Evolutionary conservation across 306 rosid species (phyloP).

Genomic region (Glycine tomentella): DNA sequence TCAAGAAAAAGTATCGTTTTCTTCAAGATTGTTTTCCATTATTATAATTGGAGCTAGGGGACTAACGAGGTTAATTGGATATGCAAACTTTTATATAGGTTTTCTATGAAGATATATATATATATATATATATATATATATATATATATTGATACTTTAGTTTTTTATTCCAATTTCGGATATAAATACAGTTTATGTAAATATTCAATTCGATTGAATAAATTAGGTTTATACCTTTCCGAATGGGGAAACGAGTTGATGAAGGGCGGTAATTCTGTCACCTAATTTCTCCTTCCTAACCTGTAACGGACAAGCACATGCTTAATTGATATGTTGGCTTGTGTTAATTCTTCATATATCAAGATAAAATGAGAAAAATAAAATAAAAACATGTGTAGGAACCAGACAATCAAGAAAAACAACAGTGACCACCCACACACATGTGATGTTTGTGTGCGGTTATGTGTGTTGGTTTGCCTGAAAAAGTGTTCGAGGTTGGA

Average conservation of each 20-base stretch:
- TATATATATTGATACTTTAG: not conserved
- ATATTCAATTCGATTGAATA: not conserved
- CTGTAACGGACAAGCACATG: slow-evolving; percentile 56
- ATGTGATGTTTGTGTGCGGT: slow-evolving; percentile 52
- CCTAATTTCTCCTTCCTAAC: slow-evolving; percentile 99
- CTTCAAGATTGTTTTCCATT: slow-evolving; percentile 6
- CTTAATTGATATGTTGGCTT: slow-evolving; percentile 17
- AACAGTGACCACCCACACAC: slow-evolving; percentile 57
- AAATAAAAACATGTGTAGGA: slow-evolving; percentile 52
- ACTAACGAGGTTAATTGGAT: not conserved
- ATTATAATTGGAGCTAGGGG: not conserved
- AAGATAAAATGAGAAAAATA: slow-evolving; percentile 52
- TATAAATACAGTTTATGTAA: not conserved
- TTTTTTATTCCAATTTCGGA: slow-evolving; percentile 7
- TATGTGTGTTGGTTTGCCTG: slow-evolving; percentile 46
- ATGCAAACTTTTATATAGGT: slow-evolving; percentile 23
- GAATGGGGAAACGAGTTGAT: slow-evolving; percentile 98
- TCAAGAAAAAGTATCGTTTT: not conserved
- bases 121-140: too few relatives aligned
- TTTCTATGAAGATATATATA: not conserved
- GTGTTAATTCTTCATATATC: slow-evolving; percentile 29
- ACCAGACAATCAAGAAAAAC: slow-evolving; percentile 85
- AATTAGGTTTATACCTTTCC: slow-evolving; percentile 76
- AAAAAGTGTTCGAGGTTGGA: slow-evolving; percentile 52
- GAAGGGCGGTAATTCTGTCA: slow-evolving; percentile 96